phyloP scores from a whole-genome alignment of 2,329 filamentous ascomycete genomes.

The Aspergillus aculeatinus region DNA sequence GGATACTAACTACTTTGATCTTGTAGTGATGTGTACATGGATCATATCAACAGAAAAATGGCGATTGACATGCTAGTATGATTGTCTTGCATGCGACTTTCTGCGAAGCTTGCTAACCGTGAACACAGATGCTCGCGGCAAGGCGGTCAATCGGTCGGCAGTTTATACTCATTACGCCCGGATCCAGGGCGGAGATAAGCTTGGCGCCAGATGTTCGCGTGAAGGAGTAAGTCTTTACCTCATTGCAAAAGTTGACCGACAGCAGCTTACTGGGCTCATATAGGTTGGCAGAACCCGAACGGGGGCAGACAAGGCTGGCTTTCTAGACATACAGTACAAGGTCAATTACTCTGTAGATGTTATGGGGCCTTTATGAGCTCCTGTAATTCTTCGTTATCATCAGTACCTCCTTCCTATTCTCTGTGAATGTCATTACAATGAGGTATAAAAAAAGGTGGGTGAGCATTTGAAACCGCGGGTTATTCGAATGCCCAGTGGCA shows the following conservation, averaged over 20 bases:
- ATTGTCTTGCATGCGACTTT: constrained; percentile 19
- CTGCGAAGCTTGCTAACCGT: constrained; percentile 2
- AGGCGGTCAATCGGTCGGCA: constrained; percentile 84
- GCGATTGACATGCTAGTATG: constrained; percentile 90
- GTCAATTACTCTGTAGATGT: not conserved
- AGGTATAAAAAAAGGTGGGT: too few species aligned
- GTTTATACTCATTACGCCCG: constrained; percentile 94
- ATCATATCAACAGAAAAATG: constrained; percentile 88
- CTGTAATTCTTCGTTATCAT: too few species aligned
- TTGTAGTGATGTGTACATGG: constrained; percentile 89
- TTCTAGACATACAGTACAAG: constrained; percentile 24
- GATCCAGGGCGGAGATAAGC: constrained; percentile 63
- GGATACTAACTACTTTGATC: constrained; percentile 18
- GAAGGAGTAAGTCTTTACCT: constrained; percentile 39
- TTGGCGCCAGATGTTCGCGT: constrained; percentile 46
- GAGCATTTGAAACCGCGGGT: too few species aligned
- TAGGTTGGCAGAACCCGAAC: constrained; percentile 46
- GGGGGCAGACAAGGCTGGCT: constrained; percentile 42
- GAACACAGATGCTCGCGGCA: constrained; percentile 71
- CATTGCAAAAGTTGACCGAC: not conserved
- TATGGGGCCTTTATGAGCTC: not conserved
- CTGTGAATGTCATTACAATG: too few species aligned
- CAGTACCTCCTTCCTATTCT: too few species aligned
- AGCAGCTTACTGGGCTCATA: constrained; percentile 1
- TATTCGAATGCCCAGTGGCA: too few species aligned